Evolutionary conservation across 192 early-diverging fungal genomes (phyloP).

Genomic region (Spinellus fusiger): DNA sequence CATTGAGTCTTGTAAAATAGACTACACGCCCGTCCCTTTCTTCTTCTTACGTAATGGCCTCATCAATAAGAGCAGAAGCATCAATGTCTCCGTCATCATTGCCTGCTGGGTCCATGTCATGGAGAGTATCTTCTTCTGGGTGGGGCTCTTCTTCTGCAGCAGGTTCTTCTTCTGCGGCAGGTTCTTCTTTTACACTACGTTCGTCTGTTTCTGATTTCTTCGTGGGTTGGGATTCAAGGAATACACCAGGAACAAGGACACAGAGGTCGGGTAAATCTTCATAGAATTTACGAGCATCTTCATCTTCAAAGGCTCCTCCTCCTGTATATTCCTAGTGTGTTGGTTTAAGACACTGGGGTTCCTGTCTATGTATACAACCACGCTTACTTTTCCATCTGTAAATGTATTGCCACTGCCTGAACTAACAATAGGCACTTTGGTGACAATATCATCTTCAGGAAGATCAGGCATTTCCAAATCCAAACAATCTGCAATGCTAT

Average conservation of each 20-base stretch:
- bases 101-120: constrained; percentile 19
- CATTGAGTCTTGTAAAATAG: not conserved
- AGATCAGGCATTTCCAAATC: constrained; percentile 72
- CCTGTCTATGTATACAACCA: not conserved
- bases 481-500: constrained; percentile 65
- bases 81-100: constrained; percentile 15
- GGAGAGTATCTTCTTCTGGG: constrained; percentile 14
- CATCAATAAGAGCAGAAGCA: constrained; percentile 24
- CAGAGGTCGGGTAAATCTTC: constrained; percentile 78
- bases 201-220: constrained; percentile 25
- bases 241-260: constrained; percentile 74
- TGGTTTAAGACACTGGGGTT: not conserved
- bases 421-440: constrained; percentile 37
- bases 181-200: constrained; percentile 5
- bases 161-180: constrained; percentile 1
- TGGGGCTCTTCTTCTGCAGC: constrained; percentile 6
- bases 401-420: constrained; percentile 22
- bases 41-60: constrained; percentile 13
- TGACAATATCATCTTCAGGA: constrained; percentile 59
- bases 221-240: constrained; percentile 53
- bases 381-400: constrained; percentile 20
- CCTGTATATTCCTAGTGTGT: constrained; percentile 25
- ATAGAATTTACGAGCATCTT: constrained; percentile 88
- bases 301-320: constrained; percentile 85
- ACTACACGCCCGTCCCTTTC: no score